These are phyloP conservation scores for Candida maltosa DNA, from an alignment of 805 yeast species.

Conservation along the genomic window DNA sequence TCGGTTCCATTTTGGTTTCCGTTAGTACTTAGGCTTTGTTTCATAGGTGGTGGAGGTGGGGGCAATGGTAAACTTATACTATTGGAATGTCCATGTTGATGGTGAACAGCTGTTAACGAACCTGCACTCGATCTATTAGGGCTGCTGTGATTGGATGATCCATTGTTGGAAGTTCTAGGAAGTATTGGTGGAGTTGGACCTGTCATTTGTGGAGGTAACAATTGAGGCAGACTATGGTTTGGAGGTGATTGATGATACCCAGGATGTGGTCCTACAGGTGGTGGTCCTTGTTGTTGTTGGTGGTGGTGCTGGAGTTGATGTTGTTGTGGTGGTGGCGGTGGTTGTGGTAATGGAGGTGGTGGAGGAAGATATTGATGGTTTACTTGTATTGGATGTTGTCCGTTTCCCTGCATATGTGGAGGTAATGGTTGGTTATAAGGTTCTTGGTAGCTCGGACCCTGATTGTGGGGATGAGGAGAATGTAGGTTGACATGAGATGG, in stretches of 20 bases:
- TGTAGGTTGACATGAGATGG: background rate
- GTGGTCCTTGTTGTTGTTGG: background rate
- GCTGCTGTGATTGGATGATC: conserved; percentile 2
- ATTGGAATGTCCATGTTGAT: too few relatives aligned
- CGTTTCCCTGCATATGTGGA: background rate
- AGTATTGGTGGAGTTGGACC: background rate
- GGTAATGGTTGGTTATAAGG: background rate
- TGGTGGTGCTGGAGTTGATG: conserved; percentile 2
- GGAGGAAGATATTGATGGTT: conserved; percentile 2
- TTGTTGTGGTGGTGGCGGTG: conserved; percentile 2
- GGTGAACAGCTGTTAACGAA: too few relatives aligned
- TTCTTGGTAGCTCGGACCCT: background rate
- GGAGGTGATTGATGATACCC: background rate
- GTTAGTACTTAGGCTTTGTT: too few relatives aligned
- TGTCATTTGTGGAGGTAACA: conserved; percentile 1
- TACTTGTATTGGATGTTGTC: conserved; percentile 4
- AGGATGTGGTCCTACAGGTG: too few relatives aligned
- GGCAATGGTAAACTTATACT: too few relatives aligned
- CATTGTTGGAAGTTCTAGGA: background rate
- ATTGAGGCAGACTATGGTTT: background rate
- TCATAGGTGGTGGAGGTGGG: too few relatives aligned
- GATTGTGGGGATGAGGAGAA: background rate
- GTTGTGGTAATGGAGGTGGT: conserved; percentile 5
- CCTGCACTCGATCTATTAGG: too few relatives aligned
- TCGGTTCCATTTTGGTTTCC: too few relatives aligned